These are phyloP conservation scores for Plasmodium coatneyi DNA, from an alignment of 169 alveolate genomes.

Conservation along the genomic window DNA sequence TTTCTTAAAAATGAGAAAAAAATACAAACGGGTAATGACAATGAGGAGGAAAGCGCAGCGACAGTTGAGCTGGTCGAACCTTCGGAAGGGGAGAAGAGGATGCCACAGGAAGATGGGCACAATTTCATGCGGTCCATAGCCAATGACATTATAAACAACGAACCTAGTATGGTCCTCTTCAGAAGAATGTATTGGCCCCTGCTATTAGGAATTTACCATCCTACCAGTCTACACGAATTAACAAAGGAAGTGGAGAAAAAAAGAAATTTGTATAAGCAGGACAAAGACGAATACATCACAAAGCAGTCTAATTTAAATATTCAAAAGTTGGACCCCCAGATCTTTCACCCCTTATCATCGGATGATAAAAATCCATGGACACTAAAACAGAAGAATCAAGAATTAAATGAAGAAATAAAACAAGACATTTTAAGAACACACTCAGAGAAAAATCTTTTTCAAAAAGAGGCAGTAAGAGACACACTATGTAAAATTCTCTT, in stretches of 20 bases:
- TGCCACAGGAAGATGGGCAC: not conserved
- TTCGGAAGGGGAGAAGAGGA: not conserved
- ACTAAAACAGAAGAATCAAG: slow-evolving; percentile 75
- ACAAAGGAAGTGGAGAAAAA: slow-evolving; percentile 14
- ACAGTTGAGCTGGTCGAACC: not conserved
- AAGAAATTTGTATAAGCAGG: slow-evolving; percentile 24
- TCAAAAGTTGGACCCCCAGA: slow-evolving; percentile 81
- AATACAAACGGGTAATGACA: not conserved
- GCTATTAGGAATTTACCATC: slow-evolving; percentile 36
- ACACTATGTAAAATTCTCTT: slow-evolving; percentile 79
- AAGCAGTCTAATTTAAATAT: slow-evolving; percentile 58
- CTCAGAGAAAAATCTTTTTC: slow-evolving; percentile 83
- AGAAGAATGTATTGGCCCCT: slow-evolving; percentile 65
- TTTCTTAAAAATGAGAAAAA: not conserved
- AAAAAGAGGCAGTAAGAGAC: slow-evolving; percentile 77
- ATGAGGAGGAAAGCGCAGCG: not conserved
- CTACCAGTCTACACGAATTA: slow-evolving; percentile 12
- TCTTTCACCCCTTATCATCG: slow-evolving; percentile 85
- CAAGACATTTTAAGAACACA: slow-evolving; percentile 85
- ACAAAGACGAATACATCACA: slow-evolving; percentile 52
- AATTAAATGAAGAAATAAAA: slow-evolving; percentile 82
- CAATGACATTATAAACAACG: slow-evolving; percentile 29
- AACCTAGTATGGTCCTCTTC: not conserved
- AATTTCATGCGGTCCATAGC: slow-evolving; percentile 12
- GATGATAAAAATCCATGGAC: slow-evolving; percentile 86